These are phyloP conservation scores for Aspergillus spinulosporus DNA, from an alignment of 2,329 filamentous ascomycete genomes.

Conservation along the genomic window DNA sequence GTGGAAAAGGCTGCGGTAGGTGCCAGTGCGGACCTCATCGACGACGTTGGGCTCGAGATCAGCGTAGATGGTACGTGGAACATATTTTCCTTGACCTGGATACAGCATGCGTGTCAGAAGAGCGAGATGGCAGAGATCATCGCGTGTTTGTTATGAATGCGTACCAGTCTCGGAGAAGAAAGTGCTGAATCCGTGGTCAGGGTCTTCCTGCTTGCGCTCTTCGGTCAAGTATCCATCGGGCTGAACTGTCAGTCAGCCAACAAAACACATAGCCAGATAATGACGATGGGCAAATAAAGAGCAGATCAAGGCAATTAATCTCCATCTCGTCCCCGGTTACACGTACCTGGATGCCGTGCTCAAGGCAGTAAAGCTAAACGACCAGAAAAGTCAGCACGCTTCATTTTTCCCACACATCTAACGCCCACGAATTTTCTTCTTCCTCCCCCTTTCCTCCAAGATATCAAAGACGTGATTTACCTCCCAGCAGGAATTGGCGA, in stretches of 20 bases:
- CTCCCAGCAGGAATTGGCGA: constrained; percentile 99
- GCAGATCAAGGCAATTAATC: background rate
- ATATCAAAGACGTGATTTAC: constrained; percentile 59
- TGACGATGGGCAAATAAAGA: background rate
- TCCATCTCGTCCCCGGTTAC: constrained; percentile 4
- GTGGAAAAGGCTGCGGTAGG: constrained; percentile 97
- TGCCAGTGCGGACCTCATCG: constrained; percentile 96
- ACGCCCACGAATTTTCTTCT: background rate
- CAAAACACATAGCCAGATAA: background rate
- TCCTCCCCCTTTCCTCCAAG: background rate
- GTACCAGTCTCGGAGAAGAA: constrained; percentile 99
- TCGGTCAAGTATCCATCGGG: constrained; percentile 98
- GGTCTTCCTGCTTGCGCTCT: constrained; percentile 89
- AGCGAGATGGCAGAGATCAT: constrained; percentile 12
- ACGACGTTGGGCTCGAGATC: constrained; percentile 99
- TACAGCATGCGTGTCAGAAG: constrained; percentile 16
- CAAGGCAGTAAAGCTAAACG: constrained; percentile 93
- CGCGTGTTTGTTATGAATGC: constrained; percentile 25
- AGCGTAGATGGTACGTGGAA: constrained; percentile 97
- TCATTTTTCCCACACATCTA: background rate
- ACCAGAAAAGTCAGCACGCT: constrained; percentile 36
- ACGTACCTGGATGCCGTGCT: constrained; percentile 97
- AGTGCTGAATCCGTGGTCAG: constrained; percentile 98
- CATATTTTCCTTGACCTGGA: constrained; percentile 96
- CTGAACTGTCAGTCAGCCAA: constrained; percentile 52